phyloP scores from a whole-genome alignment of 148 eudicot species.

The Pouteria glomerata region DNA sequence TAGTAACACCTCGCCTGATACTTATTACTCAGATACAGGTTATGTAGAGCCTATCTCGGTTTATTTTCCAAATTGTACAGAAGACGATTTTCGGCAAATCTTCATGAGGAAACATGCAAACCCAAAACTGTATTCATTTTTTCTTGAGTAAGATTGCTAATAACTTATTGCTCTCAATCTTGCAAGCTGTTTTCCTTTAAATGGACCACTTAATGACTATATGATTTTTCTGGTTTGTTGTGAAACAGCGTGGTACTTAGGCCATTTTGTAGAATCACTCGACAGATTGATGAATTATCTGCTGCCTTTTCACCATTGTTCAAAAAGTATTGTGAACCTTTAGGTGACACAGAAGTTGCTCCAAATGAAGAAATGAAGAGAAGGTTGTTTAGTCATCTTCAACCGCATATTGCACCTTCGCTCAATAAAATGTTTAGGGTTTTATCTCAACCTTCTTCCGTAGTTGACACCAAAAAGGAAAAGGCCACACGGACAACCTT shows the following conservation, averaged over 20 bases:
- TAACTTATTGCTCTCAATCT: not conserved
- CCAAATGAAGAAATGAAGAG: slow-evolving; percentile 64
- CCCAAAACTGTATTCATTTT: slow-evolving; percentile 61
- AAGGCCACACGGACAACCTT: slow-evolving; percentile 25
- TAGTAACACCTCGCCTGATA: slow-evolving; percentile 73
- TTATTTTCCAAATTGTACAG: slow-evolving; percentile 72
- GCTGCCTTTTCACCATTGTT: slow-evolving; percentile 51
- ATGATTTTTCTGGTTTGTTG: too few relatives aligned
- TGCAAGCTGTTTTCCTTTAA: slow-evolving; percentile 2
- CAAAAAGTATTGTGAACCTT: slow-evolving; percentile 65
- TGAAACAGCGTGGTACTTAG: slow-evolving; percentile 57
- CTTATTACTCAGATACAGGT: slow-evolving; percentile 74
- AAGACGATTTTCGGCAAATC: slow-evolving; percentile 72
- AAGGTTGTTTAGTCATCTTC: slow-evolving; percentile 57
- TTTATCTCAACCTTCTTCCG: slow-evolving; percentile 27
- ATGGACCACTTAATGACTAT: too few relatives aligned
- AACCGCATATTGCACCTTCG: slow-evolving; percentile 53
- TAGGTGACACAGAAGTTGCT: slow-evolving; percentile 34
- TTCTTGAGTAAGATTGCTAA: slow-evolving; percentile 68
- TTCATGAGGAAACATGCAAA: slow-evolving; percentile 54
- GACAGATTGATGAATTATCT: slow-evolving; percentile 66
- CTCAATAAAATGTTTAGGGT: slow-evolving; percentile 57
- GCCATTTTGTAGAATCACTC: slow-evolving; percentile 71
- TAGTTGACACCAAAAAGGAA: slow-evolving; percentile 29
- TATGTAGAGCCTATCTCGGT: slow-evolving; percentile 68